Conservation (phyloP, 2,329 filamentous ascomycete genomes). For the Escovopsis sp. region DNA sequence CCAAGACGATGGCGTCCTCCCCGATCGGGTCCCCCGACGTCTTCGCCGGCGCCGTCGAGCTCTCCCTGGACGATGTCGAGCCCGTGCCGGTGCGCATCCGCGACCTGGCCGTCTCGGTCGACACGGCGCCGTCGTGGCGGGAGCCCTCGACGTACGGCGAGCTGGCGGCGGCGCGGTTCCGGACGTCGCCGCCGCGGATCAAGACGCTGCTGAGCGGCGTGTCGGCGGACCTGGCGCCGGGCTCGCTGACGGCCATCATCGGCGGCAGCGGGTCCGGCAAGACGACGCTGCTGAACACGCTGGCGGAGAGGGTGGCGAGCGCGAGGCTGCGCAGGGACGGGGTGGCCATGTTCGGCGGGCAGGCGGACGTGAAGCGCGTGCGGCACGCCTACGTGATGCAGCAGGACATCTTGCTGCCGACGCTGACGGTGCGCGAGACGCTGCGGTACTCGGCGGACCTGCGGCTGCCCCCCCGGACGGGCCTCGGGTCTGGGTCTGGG, state of each 20-base stretch:
- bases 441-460: constrained; percentile 59
- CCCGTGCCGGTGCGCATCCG: constrained; percentile 39
- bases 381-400: constrained; percentile 61
- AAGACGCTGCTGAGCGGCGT: constrained; percentile 49
- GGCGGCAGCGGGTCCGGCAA: constrained; percentile 63
- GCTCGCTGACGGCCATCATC: constrained; percentile 60
- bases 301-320: constrained; percentile 54
- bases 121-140: constrained; percentile 40
- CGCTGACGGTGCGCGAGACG: constrained; percentile 62
- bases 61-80: constrained; percentile 38
- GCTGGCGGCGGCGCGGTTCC: constrained; percentile 23
- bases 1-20: no score
- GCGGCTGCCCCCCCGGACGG: constrained; percentile 49
- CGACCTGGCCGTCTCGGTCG: constrained; percentile 39
- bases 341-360: constrained; percentile 45
- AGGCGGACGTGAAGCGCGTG: constrained; percentile 35
- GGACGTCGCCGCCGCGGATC: constrained; percentile 19
- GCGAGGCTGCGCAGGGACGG: constrained; percentile 37
- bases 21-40: no score
- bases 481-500: constrained; percentile 11
- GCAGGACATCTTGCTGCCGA: constrained; percentile 59
- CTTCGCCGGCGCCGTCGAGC: constrained; percentile 17
- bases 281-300: constrained; percentile 55
- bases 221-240: constrained; percentile 46
- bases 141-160: constrained; percentile 32